Evolutionary conservation across 805 yeast species (phyloP).

Genomic region (Scheffersomyces stipitis): DNA sequence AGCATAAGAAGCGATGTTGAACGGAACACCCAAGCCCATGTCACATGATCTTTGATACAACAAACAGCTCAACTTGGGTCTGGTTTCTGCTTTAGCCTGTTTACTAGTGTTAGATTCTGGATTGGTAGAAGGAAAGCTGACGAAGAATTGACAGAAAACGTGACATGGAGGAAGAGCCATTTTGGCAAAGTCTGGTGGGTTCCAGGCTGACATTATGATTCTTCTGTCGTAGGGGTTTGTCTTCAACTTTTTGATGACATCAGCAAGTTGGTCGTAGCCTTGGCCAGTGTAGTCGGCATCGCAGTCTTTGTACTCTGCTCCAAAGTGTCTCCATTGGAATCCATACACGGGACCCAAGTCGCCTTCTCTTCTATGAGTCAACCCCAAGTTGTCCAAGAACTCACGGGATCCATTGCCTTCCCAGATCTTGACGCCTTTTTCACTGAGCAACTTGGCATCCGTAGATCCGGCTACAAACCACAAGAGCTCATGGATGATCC

Average conservation of each 20-base stretch:
- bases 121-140: constrained; percentile 64
- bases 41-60: constrained; percentile 98
- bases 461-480: constrained; percentile 95
- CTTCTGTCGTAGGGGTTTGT: constrained; percentile 93
- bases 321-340: constrained; percentile 99
- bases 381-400: constrained; percentile 80
- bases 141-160: constrained; percentile 93
- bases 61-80: constrained; percentile 78
- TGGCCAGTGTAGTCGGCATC: constrained; percentile 83
- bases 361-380: constrained; percentile 79
- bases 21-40: constrained; percentile 99
- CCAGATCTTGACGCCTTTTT: constrained; percentile 94
- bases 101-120: constrained; percentile 11
- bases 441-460: constrained; percentile 75
- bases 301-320: constrained; percentile 86
- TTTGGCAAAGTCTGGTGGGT: constrained; percentile 87
- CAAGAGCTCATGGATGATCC: constrained; percentile 81
- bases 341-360: constrained; percentile 99
- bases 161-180: constrained; percentile 99
- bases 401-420: constrained; percentile 97
- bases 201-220: constrained; percentile 96
- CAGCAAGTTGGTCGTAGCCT: constrained; percentile 88
- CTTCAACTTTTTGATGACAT: constrained; percentile 75
- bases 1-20: constrained; percentile 96
- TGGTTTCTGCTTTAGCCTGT: constrained; percentile 19